A percentile compares a stretch with the other conserved stretches of the same genome.
These are phyloP conservation scores for Maudiozyma turicensis DNA, from an alignment of 805 yeast species.

Conservation along the genomic window DNA sequence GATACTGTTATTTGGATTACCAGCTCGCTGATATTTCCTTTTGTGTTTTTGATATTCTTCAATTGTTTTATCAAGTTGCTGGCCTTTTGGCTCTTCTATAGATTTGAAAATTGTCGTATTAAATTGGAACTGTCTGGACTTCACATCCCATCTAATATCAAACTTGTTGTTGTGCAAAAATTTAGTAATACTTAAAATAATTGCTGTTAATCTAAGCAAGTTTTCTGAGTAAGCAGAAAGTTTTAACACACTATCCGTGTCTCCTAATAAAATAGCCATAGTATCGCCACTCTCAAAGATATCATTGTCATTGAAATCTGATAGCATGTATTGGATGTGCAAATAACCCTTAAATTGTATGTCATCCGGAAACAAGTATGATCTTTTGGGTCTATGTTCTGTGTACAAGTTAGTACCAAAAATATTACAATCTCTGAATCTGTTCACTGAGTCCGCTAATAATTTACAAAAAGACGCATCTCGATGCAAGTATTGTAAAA, in stretches of 20 bases:
- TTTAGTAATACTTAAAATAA: slow-evolving; percentile 8
- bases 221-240: slow-evolving; percentile 6
- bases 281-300: slow-evolving; percentile 4
- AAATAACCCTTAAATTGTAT: slow-evolving; percentile 9
- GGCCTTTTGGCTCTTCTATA: not conserved
- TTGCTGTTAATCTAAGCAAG: slow-evolving; percentile 6
- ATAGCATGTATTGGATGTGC: slow-evolving; percentile 6
- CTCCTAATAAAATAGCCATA: slow-evolving; percentile 7
- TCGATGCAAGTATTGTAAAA: slow-evolving; percentile 27
- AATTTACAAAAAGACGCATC: slow-evolving; percentile 20
- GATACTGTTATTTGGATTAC: not conserved
- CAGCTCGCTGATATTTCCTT: not conserved
- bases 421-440: slow-evolving; percentile 8
- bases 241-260: not conserved
- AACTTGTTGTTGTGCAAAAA: slow-evolving; percentile 9
- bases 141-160: slow-evolving; percentile 7
- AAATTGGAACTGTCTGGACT: not conserved
- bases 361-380: slow-evolving; percentile 13
- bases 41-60: not conserved
- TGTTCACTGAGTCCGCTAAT: slow-evolving; percentile 20
- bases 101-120: not conserved
- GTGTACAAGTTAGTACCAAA: not conserved
- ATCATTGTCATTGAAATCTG: slow-evolving; percentile 12
- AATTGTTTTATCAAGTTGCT: not conserved
- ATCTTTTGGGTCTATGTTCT: slow-evolving; percentile 7